Evolutionary conservation across 768 basidiomycete genomes (phyloP), one percentile per base, ranked within the genome.

Genomic region (Termitomyces sp.): DNA sequence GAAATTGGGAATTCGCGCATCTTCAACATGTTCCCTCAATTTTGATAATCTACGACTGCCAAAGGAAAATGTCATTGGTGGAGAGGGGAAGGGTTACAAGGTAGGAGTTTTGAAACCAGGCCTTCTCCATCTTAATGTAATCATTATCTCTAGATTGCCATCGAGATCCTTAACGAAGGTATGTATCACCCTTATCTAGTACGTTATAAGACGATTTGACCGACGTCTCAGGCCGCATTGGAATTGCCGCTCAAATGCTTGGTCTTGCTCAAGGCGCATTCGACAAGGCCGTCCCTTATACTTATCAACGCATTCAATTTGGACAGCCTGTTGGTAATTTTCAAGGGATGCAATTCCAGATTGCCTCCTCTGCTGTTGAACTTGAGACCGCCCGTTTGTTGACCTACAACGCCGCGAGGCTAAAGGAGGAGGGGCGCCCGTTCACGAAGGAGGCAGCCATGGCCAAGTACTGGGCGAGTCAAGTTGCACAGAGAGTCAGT

Each of bases 171-270:
- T 56, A 98, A 98, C 67, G 96, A 98, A 72, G 95, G 90, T 74
- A 63, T 26, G 48, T 37, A 21, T 34, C 19, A n/a, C 6, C 3
- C 8, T 44, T 56, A 15, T 10, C 42, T 22, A 21, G 28, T 34
- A 14, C 51, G 8, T 45, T 28, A 9, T n/a, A 17, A 37, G n/a
- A 41, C 26, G 10, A 26, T 32, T 42, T 30, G 19, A 34, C 26
- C 46, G 32, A 51, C 42, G 14, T 11, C 15, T 43, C 21, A 22
- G 17, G 58, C 45, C 91, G 96, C 56, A 96, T 98, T 62, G 96
- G 96, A 32, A 98, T 98, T 59, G 97, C 96, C 17, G 96, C 92
- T 0, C 97, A 99, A 71, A 98, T 98, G 97, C 79, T 99, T 52
- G 97, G 97, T 15, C 85, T 98, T 30, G 97, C 97, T 2, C 94